Evolutionary conservation across 1,139 yeast genomes (phyloP), one percentile per base, ranked within the genome.

Genomic region (Taphrina confusa): DNA sequence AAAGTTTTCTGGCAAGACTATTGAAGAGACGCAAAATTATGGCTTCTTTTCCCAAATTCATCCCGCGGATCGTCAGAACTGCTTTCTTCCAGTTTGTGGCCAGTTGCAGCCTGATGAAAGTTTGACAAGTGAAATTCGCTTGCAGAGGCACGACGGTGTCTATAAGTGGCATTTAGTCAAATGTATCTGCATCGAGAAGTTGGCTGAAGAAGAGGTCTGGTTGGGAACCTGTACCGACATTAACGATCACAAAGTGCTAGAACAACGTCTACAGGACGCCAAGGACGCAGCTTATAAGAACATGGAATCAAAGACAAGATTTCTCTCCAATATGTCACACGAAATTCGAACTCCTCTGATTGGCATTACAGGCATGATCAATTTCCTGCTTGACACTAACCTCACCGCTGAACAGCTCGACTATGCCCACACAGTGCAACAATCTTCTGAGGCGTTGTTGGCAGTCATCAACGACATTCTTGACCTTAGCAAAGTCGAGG

Each of bases 331-430:
- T 28, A 61, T 61, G 63, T 51, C 60, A 0, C 97, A 90, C 70
- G 97, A 90, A 73, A 79, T 90, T 70, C 80, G 96, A 66, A 90
- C 97, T 0, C 97, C 97, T 2, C 75, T 90, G 66, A 90, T 90
- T 73, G 97, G 97, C 71, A 90, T 90, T 34, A 76, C 91, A 47
- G 97, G 97, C 63, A 89, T 90, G 96, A 88, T 96, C 0, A 85
- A 94, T n/a, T 87, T 90, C 66, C 88, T 96, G 3, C 76, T 86
- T 63, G 95, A 87, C 67, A 86, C 94, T 0, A 87, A 84, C 64
- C 74, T 86, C 65, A 83, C 89, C 3, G 89, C 84, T 67, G 87
- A 86, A 68, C 94, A 86, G 72, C 76, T 90, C 66, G 92, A 86
- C 73, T 86, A 86, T 85, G 79, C 87, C 64, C 84, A 87, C 46